phyloP scores from a whole-genome alignment of 176 grass and related monocot species.

The barley (Hordeum vulgare) region DNA sequence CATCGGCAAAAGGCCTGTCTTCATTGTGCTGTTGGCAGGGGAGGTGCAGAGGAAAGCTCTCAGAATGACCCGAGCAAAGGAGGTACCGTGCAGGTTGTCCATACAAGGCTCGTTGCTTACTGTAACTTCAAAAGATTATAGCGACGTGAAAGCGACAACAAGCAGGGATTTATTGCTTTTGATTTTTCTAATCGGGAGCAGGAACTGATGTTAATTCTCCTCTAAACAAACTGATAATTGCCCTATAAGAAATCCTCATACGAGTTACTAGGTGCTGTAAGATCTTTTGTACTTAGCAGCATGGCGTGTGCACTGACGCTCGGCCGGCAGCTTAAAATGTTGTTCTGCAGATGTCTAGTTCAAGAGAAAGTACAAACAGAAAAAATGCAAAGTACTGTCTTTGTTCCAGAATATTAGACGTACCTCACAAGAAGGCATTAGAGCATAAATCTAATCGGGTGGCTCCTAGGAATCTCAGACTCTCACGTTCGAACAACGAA shows the following conservation, averaged over 20 bases:
- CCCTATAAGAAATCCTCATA: not conserved
- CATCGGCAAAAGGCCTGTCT: not conserved
- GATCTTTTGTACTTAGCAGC: not conserved
- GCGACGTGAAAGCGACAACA: not conserved
- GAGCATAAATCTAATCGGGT: too few relatives aligned
- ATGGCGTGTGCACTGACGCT: not conserved
- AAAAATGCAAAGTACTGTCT: too few relatives aligned
- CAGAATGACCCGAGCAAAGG: not conserved
- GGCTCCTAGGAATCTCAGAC: too few relatives aligned
- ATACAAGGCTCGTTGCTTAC: not conserved
- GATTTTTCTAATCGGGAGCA: too few relatives aligned
- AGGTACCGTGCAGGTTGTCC: not conserved
- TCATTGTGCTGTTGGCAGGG: not conserved
- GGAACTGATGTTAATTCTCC: too few relatives aligned
- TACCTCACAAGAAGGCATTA: too few relatives aligned
- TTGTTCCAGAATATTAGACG: too few relatives aligned
- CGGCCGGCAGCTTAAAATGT: not conserved
- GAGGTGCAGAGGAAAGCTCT: not conserved
- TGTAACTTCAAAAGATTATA: not conserved
- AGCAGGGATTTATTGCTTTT: not conserved
- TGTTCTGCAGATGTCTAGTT: accelerated
- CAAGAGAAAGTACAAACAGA: too few relatives aligned
- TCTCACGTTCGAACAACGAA: too few relatives aligned
- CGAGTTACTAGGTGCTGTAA: not conserved
- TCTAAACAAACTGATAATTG: not conserved